Evolutionary conservation across 2,329 filamentous ascomycete genomes (phyloP).

Genomic region (Nemania sp.): DNA sequence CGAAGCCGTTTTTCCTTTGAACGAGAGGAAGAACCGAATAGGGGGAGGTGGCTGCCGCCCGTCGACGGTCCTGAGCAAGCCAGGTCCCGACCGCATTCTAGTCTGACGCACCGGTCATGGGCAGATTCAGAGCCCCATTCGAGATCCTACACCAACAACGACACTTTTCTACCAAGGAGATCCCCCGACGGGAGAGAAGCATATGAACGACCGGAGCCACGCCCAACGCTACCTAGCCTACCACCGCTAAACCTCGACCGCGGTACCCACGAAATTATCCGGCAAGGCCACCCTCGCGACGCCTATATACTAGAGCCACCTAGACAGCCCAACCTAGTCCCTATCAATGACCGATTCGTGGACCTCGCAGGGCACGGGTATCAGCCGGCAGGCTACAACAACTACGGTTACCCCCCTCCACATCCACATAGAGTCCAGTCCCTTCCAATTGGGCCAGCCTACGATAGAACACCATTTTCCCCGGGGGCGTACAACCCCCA

Average conservation of each 20-base stretch:
- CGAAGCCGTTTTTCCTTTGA: slow-evolving; percentile 52
- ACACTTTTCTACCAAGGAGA: slow-evolving; percentile 39
- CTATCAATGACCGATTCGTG: slow-evolving; percentile 35
- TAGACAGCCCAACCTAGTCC: slow-evolving; percentile 34
- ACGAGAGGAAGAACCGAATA: slow-evolving; percentile 45
- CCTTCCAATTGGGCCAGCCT: slow-evolving; percentile 50
- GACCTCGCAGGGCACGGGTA: slow-evolving; percentile 43
- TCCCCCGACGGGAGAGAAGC: slow-evolving; percentile 41
- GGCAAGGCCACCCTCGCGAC: slow-evolving; percentile 44
- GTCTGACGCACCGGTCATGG: slow-evolving; percentile 45
- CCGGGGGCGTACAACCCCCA: slow-evolving; percentile 46
- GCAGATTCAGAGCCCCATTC: slow-evolving; percentile 38
- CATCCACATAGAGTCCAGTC: slow-evolving; percentile 53
- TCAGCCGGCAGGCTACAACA: slow-evolving; percentile 42
- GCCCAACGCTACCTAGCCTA: slow-evolving; percentile 48
- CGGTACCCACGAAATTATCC: slow-evolving; percentile 39
- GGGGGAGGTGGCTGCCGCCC: slow-evolving; percentile 51
- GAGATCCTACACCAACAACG: slow-evolving; percentile 42
- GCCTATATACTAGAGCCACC: slow-evolving; percentile 41
- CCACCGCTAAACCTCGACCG: slow-evolving; percentile 47
- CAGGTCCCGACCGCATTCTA: slow-evolving; percentile 35
- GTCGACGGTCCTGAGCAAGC: slow-evolving; percentile 45
- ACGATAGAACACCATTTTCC: slow-evolving; percentile 52
- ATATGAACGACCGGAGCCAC: slow-evolving; percentile 44
- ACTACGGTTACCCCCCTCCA: slow-evolving; percentile 46